Base-by-base conservation (phyloP, 2,329 filamentous ascomycete species). In the Microdochium nivale region DNA sequence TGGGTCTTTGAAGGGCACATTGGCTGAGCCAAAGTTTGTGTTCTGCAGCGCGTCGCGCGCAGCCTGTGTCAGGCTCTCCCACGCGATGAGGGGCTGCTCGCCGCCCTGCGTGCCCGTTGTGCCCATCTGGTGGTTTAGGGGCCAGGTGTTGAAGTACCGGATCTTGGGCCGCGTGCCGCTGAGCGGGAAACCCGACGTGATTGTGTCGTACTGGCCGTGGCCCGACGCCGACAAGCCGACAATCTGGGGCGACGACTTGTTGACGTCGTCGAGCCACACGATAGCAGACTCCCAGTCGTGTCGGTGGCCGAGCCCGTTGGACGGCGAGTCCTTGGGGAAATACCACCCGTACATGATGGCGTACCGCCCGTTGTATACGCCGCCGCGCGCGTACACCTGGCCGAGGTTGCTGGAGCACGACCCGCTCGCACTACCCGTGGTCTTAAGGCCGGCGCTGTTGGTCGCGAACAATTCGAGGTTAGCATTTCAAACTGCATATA, bases 251-350 rank as follows among this genome's bases (percentile, higher is more conserved):
- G 58, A 60, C n/a, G 53, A 50, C 27, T 56, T 44, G 21, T 37
- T 56, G 14, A 60, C 54, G 47, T 58, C 55, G 30, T 62, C 56
- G 23, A 68, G 57, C 63, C 66, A 68, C 25, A 69, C 64, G 11
- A 69, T 60, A 51, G 58, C 56, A 51, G 55, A 57, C 56, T 70
- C 67, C 66, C 66, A 70, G 53, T 69, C 67, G 59, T 69, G 65
- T 14, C 66, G 64, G 57, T 69, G 67, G 40, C 64, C 67, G 3
- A 66, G 53, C 5, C 66, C 67, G 5, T 53, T 35, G 1, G 61
- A 66, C 1, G 70, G 67, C 37, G 64, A 61, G 49, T 73, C 70
- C 60, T 73, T 73, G 48, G 69, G 69, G 60, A 70, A 65, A 56
- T 71, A 72, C 62, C 61, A 67, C 19, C 60, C 55, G 55, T 67